phyloP scores from a whole-genome alignment of 2,329 filamentous ascomycete species.

The Aspergillus alliaceus region DNA sequence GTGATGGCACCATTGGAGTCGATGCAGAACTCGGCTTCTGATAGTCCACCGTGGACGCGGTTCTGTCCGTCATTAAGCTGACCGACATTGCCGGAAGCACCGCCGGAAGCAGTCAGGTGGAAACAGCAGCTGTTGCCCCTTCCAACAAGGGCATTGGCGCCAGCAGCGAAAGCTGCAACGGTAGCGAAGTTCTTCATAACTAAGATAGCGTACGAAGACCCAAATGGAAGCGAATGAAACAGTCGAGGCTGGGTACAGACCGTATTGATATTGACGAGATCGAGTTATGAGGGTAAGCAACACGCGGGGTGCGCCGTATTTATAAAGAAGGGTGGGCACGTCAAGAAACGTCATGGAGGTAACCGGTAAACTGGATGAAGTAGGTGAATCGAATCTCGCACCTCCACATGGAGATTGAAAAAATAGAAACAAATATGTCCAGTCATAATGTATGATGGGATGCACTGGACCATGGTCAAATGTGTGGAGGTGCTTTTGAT shows the following conservation, averaged over 20 bases:
- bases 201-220: slow-evolving; percentile 9
- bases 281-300: neutral
- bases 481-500: slow-evolving; percentile 6
- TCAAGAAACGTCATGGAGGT: slow-evolving; percentile 12
- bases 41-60: slow-evolving; percentile 53
- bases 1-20: slow-evolving; percentile 54
- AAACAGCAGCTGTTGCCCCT: slow-evolving; percentile 52
- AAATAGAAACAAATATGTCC: slow-evolving; percentile 20
- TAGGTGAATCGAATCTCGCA: slow-evolving; percentile 7
- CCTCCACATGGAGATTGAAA: slow-evolving; percentile 10
- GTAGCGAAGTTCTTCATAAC: slow-evolving; percentile 42
- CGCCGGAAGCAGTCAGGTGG: slow-evolving; percentile 52
- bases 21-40: slow-evolving; percentile 55
- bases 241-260: slow-evolving; percentile 4
- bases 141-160: slow-evolving; percentile 44
- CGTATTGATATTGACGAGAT: neutral
- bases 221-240: slow-evolving; percentile 14
- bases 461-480: slow-evolving; percentile 16
- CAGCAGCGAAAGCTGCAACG: slow-evolving; percentile 39
- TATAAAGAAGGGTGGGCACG: slow-evolving; percentile 22
- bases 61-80: slow-evolving; percentile 64
- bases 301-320: slow-evolving; percentile 12
- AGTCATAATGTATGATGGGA: slow-evolving; percentile 10
- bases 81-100: slow-evolving; percentile 55
- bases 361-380: slow-evolving; percentile 8